Evolutionary conservation across 768 basidiomycete genomes (phyloP).

Genomic region (Gyrodon lividus): DNA sequence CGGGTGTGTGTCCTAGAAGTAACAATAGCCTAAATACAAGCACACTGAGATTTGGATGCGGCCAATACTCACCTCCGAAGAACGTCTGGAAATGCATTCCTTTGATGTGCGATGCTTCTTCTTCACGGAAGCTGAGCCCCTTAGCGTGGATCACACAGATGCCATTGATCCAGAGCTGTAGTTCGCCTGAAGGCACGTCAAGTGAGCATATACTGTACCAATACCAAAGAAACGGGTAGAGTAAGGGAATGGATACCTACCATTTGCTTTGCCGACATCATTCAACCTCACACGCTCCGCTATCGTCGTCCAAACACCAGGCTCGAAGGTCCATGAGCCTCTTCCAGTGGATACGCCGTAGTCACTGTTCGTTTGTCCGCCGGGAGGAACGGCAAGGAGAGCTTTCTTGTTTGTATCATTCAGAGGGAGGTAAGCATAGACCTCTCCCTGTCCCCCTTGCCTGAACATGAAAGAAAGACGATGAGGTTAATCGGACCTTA

Average conservation of each 20-base stretch:
- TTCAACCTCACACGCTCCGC: conserved; percentile 73
- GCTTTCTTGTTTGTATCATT: conserved; percentile 40
- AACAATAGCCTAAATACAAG: neutral
- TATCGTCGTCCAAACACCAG: conserved; percentile 62
- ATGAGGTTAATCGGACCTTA: neutral
- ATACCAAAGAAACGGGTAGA: no score
- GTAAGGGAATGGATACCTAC: conserved; percentile 31
- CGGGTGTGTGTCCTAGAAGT: conserved; percentile 44
- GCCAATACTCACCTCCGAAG: conserved; percentile 57
- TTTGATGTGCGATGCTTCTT: conserved; percentile 44
- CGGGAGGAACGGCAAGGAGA: conserved; percentile 48
- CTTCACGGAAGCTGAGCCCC: conserved; percentile 47
- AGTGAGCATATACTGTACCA: neutral
- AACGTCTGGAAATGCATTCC: conserved; percentile 79
- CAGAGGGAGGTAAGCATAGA: conserved; percentile 71
- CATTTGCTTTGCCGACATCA: conserved; percentile 54
- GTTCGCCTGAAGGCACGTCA: conserved; percentile 45
- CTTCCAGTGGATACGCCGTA: conserved; percentile 69
- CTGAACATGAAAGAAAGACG: conserved; percentile 29
- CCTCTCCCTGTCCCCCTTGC: conserved; percentile 52
- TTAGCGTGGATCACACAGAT: conserved; percentile 48
- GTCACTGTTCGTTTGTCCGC: conserved; percentile 49
- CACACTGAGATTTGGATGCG: neutral
- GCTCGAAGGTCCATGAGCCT: conserved; percentile 55
- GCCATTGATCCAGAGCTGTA: conserved; percentile 67